Evolutionary conservation across 805 yeast species (phyloP), one percentile per base, ranked within the genome.

Genomic region (Teunomyces gatunensis): DNA sequence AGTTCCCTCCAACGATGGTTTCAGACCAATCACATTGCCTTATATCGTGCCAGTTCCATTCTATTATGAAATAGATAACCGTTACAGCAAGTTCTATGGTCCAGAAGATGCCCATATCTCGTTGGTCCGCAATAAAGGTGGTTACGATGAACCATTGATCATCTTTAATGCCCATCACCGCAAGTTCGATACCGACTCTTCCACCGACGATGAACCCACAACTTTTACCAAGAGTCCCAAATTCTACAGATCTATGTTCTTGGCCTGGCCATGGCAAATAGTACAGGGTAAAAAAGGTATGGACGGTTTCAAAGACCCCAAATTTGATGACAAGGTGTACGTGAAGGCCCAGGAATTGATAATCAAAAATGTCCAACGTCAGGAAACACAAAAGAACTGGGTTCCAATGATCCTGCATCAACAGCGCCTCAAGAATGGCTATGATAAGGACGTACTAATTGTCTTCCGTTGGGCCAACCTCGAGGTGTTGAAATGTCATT

Each of bases 21-120:
- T 23, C 32, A 32, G 25, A n/a, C 46, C 47, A 1, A 25, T 54
- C 39, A 44, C 47, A n/a, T 67, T 59, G 45, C 73, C 73, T 0
- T 27, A 42, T n/a, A 51, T 68, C 29, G 40, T 67, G 18, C 64
- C 68, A 6, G 55, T 67, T 21, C 69, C 71, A n/a, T 59, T 64
- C 35, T 61, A 46, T 41, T 63, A 59, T 44, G 64, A 64, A 43
- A 45, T 51, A 32, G 34, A 32, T 7, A 32, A 32, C 33, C 51
- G 49, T 28, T 53, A 58, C 45, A 51, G 52, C 17, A 54, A 52
- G 36, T 65, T 53, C 45, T 52, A 63, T 46, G 83, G 83, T 0
- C 79, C 83, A 3, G 81, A 78, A 57, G 81, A 78, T 54, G 79
- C 83, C 1, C 64, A 80, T 25, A 57, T 78, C 29, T 51, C 75